Base-by-base conservation (phyloP, 1,284 basidiomycete species). In the Cryptococcus floricola region DNA sequence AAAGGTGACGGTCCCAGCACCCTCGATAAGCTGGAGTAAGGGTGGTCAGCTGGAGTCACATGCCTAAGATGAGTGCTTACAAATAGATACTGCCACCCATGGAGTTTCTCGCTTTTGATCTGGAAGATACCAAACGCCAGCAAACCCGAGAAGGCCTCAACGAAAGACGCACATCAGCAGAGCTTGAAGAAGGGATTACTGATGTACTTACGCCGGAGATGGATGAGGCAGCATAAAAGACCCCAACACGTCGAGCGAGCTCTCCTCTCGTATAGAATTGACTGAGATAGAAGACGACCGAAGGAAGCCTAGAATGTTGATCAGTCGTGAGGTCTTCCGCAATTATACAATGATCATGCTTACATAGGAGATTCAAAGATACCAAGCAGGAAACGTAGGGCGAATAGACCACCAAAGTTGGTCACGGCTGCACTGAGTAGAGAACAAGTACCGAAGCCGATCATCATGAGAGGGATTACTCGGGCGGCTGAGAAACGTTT, bases 21-120 rank as follows among this genome's bases (percentile, higher is more conserved):
- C 81, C 75, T 81, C 80, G 48, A 81, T 80, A 76, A 80, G 50
- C 53, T 58, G 34, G 12, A 28, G 18, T 19, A 28, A 19, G 39
- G 3, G 19, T 12, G 5, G 25, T 52, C 18, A 52, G 39, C 38
- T 34, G 27, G 13, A 38, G 10, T 28, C 31, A 39, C 39, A 19
- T 42, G 43, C 14, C 2, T 16, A 1, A n/a, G 5, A 12, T 18
- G 13, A 14, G 19, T 10, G 28, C 50, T 38, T 45, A 67, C 79
- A 64, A 83, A 83, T 25, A 83, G 65, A 61, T 78, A 81, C 66
- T 81, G 79, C 81, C 81, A 82, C 9, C 76, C 73, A 62, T 81
- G 74, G 55, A 81, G 76, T 28, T 71, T 76, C 8, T 71, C 56
- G 54, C 74, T 66, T 16, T 79, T 57, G 39, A 80, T 78, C 38